phyloP scores from a whole-genome alignment of 1,139 yeast species.

The Geotrichum carabidarum region DNA sequence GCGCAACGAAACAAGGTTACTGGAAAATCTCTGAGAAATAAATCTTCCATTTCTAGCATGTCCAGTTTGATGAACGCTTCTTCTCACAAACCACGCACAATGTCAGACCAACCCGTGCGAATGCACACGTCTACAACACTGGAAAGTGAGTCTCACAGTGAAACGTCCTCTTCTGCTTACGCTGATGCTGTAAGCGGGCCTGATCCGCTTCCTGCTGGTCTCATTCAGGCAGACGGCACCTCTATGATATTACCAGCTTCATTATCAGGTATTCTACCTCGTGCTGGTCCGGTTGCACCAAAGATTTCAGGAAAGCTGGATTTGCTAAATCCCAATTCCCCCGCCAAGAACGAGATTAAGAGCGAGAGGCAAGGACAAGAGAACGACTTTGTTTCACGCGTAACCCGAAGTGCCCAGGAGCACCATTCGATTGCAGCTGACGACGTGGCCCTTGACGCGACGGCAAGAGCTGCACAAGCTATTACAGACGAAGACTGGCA shows the following conservation, averaged over 20 bases:
- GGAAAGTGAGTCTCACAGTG: background rate
- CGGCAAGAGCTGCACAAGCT: constrained; percentile 13
- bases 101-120: background rate
- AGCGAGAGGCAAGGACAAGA: background rate
- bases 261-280: background rate
- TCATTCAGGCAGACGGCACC: background rate
- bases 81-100: background rate
- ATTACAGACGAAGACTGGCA: constrained; percentile 10
- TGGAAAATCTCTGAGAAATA: background rate
- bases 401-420: constrained; percentile 1
- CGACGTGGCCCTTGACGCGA: constrained; percentile 9
- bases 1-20: background rate
- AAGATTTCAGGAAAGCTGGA: background rate
- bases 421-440: background rate
- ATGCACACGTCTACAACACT: background rate
- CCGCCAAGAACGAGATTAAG: background rate
- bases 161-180: background rate
- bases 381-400: constrained; percentile 7
- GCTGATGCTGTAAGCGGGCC: constrained; percentile 1
- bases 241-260: background rate
- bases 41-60: constrained; percentile 6
- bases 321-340: background rate
- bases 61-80: background rate
- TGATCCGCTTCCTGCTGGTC: background rate
- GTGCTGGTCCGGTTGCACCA: constrained; percentile 4